A percentile compares a stretch with the other conserved stretches of the same genome.
Conservation (phyloP, 768 basidiomycete genomes). For the Hebeloma cylindrosporum region DNA sequence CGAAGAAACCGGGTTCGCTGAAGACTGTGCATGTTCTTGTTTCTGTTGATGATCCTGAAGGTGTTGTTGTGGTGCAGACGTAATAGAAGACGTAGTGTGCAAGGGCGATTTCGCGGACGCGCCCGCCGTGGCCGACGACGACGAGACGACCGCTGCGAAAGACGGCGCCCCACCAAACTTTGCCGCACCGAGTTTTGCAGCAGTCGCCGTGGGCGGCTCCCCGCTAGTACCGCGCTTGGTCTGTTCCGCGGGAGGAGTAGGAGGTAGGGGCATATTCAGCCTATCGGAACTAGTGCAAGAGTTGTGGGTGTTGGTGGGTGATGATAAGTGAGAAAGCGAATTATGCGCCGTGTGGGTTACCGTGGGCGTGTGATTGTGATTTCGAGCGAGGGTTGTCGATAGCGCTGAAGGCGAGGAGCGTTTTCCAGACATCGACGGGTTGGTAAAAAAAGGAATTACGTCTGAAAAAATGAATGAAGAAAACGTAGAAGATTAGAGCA, state of each 20-base stretch:
- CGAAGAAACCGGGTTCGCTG: conserved; percentile 2
- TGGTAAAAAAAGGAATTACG: neutral
- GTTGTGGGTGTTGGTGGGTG: conserved; percentile 8
- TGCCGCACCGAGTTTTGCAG: conserved; percentile 3
- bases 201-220: conserved; percentile 3
- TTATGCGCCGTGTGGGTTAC: conserved; percentile 6
- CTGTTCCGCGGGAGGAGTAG: conserved; percentile 12
- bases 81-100: conserved; percentile 10
- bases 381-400: conserved; percentile 11
- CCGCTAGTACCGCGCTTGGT: conserved; percentile 2
- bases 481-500: neutral
- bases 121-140: conserved; percentile 3
- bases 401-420: conserved; percentile 8
- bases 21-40: conserved; percentile 21
- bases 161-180: conserved; percentile 16
- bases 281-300: conserved; percentile 15
- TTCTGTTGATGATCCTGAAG: conserved; percentile 15
- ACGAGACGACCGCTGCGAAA: conserved; percentile 16
- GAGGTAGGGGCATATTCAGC: conserved; percentile 15
- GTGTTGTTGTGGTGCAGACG: no score
- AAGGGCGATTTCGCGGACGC: conserved; percentile 15
- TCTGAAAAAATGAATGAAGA: neutral
- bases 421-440: conserved; percentile 6
- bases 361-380: conserved; percentile 16
- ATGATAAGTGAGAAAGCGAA: conserved; percentile 1